phyloP scores from a whole-genome alignment of 306 rosid genomes.

The Astragalus glycyphyllos region DNA sequence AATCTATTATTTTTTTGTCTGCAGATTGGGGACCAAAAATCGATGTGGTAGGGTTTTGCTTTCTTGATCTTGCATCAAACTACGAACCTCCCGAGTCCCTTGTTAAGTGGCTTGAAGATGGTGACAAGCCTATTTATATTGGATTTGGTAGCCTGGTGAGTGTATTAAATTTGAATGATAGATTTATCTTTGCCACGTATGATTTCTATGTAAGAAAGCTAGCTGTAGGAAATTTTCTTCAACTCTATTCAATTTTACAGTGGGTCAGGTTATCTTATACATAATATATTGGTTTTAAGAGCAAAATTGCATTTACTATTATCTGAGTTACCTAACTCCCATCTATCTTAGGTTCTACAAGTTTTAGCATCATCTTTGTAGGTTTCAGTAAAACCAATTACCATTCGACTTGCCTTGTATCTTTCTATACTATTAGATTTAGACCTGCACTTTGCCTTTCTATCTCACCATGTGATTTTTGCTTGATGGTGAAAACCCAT shows the following conservation, averaged over 20 bases:
- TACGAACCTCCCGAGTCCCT: constrained; percentile 86
- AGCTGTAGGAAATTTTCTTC: constrained; percentile 12
- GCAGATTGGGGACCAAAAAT: constrained; percentile 98
- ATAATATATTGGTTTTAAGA: constrained; percentile 7
- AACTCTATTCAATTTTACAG: background rate
- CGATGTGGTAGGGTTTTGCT: constrained; percentile 98
- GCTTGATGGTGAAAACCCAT: background rate
- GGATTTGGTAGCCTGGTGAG: constrained; percentile 98
- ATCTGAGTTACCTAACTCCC: constrained; percentile 10
- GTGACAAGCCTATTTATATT: constrained; percentile 87
- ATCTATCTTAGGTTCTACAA: background rate
- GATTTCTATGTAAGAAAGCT: constrained; percentile 27
- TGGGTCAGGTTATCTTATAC: background rate
- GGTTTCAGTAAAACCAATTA: background rate
- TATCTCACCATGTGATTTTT: background rate
- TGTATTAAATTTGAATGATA: constrained; percentile 34
- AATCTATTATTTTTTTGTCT: constrained; percentile 44
- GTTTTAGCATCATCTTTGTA: background rate
- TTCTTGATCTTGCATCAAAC: constrained; percentile 98
- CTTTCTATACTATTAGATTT: too few species aligned
- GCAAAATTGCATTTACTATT: background rate
- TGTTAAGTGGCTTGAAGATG: constrained; percentile 85
- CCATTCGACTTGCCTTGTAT: too few species aligned
- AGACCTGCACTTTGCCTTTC: background rate
- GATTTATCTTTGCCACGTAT: constrained; percentile 15